Base-by-base conservation (phyloP, 1,139 yeast genomes). In the Hanseniaspora sp. region DNA sequence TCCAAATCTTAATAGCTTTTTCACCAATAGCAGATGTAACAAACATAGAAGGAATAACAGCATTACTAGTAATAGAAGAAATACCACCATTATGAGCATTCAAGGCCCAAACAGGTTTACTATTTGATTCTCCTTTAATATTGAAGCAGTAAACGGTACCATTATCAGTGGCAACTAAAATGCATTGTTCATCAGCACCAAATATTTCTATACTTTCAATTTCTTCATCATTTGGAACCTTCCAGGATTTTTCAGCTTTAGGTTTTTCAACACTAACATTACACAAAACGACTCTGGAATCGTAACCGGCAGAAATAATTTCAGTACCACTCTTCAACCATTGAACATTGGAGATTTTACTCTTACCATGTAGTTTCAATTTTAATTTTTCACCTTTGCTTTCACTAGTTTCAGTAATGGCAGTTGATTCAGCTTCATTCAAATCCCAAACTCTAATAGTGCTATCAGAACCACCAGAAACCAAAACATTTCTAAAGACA, bases 71-170 rank as follows among this genome's bases (percentile, higher is more conserved):
- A 62, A 94, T 76, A 3, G 94, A 76, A 11, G 96, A 83, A 58
- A 92, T 83, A 57, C 95, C 96, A 5, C 95, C 80, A 69, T 92
- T 97, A 67, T 92, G 98, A 1, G 98, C 98, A 70, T 94, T 96
- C 63, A 92, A 75, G 6, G 95, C 86, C 99, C 99, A 92, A 41
- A 92, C 64, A 30, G 96, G 88, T 60, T 77, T 79, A 53, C 77
- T 74, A 46, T 74, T 75, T 52, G 74, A 78, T 48, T 70, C 67
- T 13, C 40, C 34, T 67, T 96, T 80, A 48, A 86, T 83, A 69
- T 92, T 98, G 63, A 85, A 90, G 59, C 94, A 84, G 71, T 86
- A 86, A 38, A 92, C 79, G 63, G 83, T 83, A 66, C 99, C 99
- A 59, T 79, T 76, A 67, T 92, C 98, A 40, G 96, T 88, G 62